A percentile compares a stretch with the other conserved stretches of the same genome.
Conservation (phyloP, 768 basidiomycete species). For the Leccinum pellstonianum region DNA sequence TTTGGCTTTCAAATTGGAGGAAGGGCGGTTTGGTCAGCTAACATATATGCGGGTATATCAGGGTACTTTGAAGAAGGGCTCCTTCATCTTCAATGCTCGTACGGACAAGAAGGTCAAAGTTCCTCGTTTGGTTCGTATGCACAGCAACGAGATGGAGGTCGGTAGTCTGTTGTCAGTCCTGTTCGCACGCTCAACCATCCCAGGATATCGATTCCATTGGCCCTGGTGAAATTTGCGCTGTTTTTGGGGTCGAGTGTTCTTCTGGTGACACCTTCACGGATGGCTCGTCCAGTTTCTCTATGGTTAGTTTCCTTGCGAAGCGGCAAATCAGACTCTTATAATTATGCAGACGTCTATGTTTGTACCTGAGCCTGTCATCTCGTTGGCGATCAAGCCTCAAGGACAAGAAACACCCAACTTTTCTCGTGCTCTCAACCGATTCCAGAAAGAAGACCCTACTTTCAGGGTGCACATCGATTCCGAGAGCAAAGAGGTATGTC, state of each 20-base stretch:
- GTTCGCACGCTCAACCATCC: neutral
- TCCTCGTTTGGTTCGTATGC: conserved; percentile 94
- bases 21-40: conserved; percentile 94
- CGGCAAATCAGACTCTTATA: neutral
- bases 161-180: conserved; percentile 15
- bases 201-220: conserved; percentile 92
- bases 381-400: conserved; percentile 86
- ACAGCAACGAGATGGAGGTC: conserved; percentile 99
- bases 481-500: conserved; percentile 85
- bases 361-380: conserved; percentile 98
- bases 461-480: conserved; percentile 95
- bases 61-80: conserved; percentile 84
- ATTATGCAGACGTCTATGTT: conserved; percentile 86
- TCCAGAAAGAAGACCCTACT: conserved; percentile 98
- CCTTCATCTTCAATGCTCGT: conserved; percentile 84
- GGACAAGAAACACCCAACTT: conserved; percentile 96
- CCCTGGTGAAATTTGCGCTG: conserved; percentile 98
- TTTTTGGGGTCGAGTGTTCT: conserved; percentile 98
- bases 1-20: conserved; percentile 97
- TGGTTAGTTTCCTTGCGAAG: conserved; percentile 54
- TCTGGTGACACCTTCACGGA: conserved; percentile 98
- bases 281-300: conserved; percentile 83
- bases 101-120: conserved; percentile 98
- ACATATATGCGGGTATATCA: conserved; percentile 99
- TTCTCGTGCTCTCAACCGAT: conserved; percentile 92